Percentiles rank a stretch among this genome's conserved stretches.
phyloP scores from a whole-genome alignment of 2,329 filamentous ascomycete genomes.

The Fonsecaea monophora region DNA sequence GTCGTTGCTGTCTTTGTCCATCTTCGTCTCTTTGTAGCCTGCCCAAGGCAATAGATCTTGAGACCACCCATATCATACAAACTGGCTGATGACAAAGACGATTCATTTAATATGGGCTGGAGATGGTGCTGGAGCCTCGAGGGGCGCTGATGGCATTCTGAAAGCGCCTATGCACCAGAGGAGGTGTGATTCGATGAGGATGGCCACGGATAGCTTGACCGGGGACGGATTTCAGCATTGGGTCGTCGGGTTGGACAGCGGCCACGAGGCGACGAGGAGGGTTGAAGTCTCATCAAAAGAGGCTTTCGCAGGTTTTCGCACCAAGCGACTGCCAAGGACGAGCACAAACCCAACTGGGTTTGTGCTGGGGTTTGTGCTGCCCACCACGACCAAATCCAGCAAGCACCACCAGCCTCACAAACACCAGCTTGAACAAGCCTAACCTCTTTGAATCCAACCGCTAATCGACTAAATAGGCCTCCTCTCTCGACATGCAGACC shows the following conservation, averaged over 20 bases:
- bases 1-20: conserved; percentile 14
- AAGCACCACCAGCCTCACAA: neutral
- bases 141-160: neutral
- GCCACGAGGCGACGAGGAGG: neutral
- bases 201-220: neutral
- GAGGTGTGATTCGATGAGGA: neutral
- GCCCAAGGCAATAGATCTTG: conserved; percentile 1
- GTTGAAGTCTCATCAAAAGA: conserved; percentile 1
- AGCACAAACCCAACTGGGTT: neutral
- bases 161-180: neutral
- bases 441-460: neutral
- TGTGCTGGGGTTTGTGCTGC: neutral
- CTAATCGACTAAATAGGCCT: neutral
- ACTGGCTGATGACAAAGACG: neutral
- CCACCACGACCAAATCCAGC: neutral
- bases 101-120: neutral
- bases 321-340: neutral
- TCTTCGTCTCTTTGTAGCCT: neutral
- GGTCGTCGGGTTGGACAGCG: neutral
- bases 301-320: neutral
- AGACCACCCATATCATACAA: conserved; percentile 6
- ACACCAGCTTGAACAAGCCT: neutral
- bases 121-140: neutral
- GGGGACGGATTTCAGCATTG: neutral
- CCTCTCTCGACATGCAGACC: neutral